A percentile compares a stretch with the other conserved stretches of the same genome.
phyloP scores from a whole-genome alignment of 441 rosid species.

The Kokia cookei region DNA sequence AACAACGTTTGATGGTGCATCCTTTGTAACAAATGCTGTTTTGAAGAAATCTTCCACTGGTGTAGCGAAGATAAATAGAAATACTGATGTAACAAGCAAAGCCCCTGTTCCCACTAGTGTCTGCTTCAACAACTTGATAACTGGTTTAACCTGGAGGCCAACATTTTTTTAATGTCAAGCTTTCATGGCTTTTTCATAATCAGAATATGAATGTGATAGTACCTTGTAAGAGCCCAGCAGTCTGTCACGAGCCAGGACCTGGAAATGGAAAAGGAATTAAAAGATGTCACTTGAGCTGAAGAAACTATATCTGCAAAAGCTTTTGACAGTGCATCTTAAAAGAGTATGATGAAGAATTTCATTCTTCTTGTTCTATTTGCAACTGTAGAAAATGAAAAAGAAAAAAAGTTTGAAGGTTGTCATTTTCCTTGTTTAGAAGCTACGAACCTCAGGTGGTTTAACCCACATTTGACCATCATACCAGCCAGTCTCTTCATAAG shows the following conservation, averaged over 20 bases:
- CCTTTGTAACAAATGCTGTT: neutral
- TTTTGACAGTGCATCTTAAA: neutral
- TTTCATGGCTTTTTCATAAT: neutral
- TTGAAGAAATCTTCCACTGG: slow-evolving; percentile 66
- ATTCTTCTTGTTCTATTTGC: neutral
- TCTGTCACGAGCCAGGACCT: slow-evolving; percentile 96
- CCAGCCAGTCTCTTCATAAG: slow-evolving; percentile 98
- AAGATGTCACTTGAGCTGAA: neutral
- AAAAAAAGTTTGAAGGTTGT: too few relatives aligned
- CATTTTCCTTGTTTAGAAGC: neutral
- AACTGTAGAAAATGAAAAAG: too few relatives aligned
- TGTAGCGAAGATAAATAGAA: slow-evolving; percentile 68
- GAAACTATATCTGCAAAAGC: neutral
- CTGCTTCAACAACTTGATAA: slow-evolving; percentile 77
- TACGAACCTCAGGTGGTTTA: slow-evolving; percentile 73
- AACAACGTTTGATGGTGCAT: slow-evolving; percentile 26
- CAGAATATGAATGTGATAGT: slow-evolving; percentile 3
- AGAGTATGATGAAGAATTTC: neutral
- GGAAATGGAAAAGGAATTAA: slow-evolving; percentile 11
- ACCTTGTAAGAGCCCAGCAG: slow-evolving; percentile 93
- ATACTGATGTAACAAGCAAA: slow-evolving; percentile 57
- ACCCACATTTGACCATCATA: slow-evolving; percentile 98
- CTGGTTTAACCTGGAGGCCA: slow-evolving; percentile 72
- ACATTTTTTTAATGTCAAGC: neutral
- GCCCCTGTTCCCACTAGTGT: slow-evolving; percentile 82